A percentile compares a stretch with the other conserved stretches of the same genome.
Evolutionary conservation across 139 green algal genomes (phyloP).

Genomic region (Prasinococcaceae sp.): DNA sequence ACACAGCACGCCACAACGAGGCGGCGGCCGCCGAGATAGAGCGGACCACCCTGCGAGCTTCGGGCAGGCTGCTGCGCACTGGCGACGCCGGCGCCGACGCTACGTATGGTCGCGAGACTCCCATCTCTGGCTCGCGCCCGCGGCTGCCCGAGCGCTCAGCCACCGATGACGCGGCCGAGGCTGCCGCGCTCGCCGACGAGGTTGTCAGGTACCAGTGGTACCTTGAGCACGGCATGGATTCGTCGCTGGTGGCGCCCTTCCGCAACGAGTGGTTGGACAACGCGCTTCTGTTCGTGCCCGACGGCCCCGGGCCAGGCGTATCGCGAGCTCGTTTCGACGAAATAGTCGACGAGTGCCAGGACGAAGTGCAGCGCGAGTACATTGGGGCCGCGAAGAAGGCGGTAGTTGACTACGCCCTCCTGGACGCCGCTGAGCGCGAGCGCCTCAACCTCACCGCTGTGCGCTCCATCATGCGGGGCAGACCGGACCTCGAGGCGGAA

Average conservation of each 20-base stretch:
- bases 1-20: too few species aligned
- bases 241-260: slow-evolving; percentile 26
- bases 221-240: slow-evolving; percentile 39
- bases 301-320: slow-evolving; percentile 12
- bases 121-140: too few species aligned
- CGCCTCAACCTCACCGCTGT: slow-evolving; percentile 40
- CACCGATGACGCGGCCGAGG: too few species aligned
- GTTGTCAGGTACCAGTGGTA: slow-evolving; percentile 54
- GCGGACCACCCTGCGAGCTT: too few species aligned
- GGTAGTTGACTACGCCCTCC: slow-evolving; percentile 49
- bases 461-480: too few species aligned
- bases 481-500: too few species aligned
- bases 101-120: too few species aligned
- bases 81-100: too few species aligned
- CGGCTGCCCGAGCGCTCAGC: too few species aligned
- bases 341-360: slow-evolving; percentile 29
- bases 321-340: slow-evolving; percentile 32
- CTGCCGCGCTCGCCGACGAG: slow-evolving; percentile 34
- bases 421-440: slow-evolving; percentile 29
- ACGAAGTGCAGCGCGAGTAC: slow-evolving; percentile 53
- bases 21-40: too few species aligned
- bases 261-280: slow-evolving; percentile 43
- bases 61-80: too few species aligned
- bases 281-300: slow-evolving; percentile 36
- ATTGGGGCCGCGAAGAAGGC: slow-evolving; percentile 30